Percentiles rank a stretch among this genome's conserved stretches.
phyloP scores from a whole-genome alignment of 2,329 filamentous ascomycete genomes.

The Alternaria alternata region DNA sequence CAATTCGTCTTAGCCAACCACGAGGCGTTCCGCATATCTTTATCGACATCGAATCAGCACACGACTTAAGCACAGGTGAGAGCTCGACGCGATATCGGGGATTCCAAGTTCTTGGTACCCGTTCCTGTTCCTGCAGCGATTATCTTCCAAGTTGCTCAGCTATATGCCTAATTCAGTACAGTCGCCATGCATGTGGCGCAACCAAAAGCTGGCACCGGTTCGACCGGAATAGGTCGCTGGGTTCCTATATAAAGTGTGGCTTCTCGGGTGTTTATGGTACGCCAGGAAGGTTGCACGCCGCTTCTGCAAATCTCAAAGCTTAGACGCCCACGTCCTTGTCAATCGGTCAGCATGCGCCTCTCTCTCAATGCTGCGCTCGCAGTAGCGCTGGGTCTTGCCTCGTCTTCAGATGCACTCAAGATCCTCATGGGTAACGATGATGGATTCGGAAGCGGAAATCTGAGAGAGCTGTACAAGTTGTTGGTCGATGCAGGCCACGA shows the following conservation, averaged over 20 bases:
- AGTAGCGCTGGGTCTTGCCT: constrained; percentile 27
- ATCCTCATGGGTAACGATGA: constrained; percentile 54
- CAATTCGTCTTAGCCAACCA: not conserved
- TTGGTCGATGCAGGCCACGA: constrained; percentile 41
- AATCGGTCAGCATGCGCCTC: constrained; percentile 23
- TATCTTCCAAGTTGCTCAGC: not conserved
- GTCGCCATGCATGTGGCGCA: not conserved
- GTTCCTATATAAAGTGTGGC: constrained; percentile 1
- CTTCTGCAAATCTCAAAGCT: not conserved
- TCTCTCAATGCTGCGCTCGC: constrained; percentile 23
- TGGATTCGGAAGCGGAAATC: constrained; percentile 49
- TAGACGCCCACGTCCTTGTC: not conserved
- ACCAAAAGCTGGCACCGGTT: not conserved
- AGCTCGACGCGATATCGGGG: constrained; percentile 9
- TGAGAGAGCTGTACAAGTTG: constrained; percentile 45
- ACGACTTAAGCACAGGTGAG: constrained; percentile 6
- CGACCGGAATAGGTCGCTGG: not conserved
- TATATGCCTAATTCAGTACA: not conserved
- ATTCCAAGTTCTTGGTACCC: not conserved
- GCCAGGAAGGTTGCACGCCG: not conserved
- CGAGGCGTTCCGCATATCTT: constrained; percentile 2
- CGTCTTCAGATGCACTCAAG: constrained; percentile 34
- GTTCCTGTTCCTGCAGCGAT: constrained; percentile 15
- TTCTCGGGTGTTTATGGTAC: not conserved
- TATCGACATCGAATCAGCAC: constrained; percentile 13